Percentiles rank a stretch among this genome's conserved stretches.
Conservation (phyloP, 768 basidiomycete species). For the Serendipita sp. region DNA sequence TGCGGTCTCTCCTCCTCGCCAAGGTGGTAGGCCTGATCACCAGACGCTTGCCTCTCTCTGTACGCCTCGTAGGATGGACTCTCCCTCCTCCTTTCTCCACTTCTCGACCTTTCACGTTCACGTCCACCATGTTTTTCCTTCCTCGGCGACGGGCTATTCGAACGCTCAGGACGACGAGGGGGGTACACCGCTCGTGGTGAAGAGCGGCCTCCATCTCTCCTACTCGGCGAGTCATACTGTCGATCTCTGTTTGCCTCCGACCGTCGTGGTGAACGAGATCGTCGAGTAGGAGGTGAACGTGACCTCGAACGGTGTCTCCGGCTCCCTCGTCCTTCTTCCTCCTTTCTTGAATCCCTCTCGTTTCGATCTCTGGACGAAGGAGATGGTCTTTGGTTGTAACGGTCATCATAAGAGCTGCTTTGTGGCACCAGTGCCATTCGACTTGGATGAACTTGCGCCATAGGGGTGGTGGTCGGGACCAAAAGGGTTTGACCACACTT, state of each 20-base stretch:
- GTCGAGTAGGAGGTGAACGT: constrained; percentile 5
- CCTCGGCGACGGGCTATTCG: background rate
- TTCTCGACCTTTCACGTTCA: constrained; percentile 3
- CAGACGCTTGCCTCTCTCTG: background rate
- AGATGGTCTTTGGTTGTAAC: constrained; percentile 17
- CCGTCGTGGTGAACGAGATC: background rate
- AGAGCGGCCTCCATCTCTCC: too few species aligned
- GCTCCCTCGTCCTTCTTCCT: background rate
- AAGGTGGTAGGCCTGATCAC: background rate
- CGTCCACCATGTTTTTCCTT: constrained; percentile 2
- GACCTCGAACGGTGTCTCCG: constrained; percentile 8
- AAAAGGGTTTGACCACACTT: background rate
- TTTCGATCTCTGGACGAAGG: constrained; percentile 6
- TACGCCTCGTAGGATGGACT: constrained; percentile 12
- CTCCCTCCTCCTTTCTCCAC: constrained; percentile 6
- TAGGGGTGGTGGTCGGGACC: constrained; percentile 21
- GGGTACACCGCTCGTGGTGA: too few species aligned
- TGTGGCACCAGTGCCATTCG: constrained; percentile 50
- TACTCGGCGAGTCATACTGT: too few species aligned
- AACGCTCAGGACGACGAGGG: too few species aligned
- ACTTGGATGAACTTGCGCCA: constrained; percentile 66
- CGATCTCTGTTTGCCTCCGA: background rate
- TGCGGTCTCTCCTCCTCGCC: background rate
- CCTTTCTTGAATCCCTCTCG: constrained; percentile 10
- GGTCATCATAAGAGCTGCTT: constrained; percentile 20